phyloP scores from a whole-genome alignment of 768 basidiomycete species.

The Tulasnella sp. region DNA sequence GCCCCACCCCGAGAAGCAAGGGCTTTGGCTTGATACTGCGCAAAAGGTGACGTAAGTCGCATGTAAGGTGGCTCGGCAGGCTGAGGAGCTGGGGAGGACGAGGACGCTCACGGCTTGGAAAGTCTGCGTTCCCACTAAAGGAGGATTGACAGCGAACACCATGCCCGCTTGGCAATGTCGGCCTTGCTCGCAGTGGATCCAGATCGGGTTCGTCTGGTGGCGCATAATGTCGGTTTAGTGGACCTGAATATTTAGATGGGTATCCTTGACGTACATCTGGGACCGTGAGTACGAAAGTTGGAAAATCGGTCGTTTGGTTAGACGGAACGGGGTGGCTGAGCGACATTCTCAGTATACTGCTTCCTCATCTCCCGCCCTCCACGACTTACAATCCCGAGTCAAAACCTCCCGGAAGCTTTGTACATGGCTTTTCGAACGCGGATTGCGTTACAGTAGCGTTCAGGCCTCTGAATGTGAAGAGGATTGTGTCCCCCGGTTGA shows the following conservation, averaged over 20 bases:
- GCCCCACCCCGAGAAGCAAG: too few species aligned
- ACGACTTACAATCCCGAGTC: constrained; percentile 18
- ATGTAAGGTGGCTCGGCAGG: too few species aligned
- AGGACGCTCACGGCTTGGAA: too few species aligned
- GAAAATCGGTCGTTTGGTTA: too few species aligned
- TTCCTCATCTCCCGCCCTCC: too few species aligned
- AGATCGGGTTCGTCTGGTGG: constrained; percentile 39
- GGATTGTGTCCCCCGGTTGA: too few species aligned
- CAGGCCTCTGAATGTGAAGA: too few species aligned
- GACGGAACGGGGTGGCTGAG: not conserved
- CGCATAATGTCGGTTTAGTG: constrained; percentile 33
- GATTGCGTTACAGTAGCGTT: constrained; percentile 28
- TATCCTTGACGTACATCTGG: constrained; percentile 32
- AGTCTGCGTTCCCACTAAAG: constrained; percentile 23
- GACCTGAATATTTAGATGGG: constrained; percentile 23
- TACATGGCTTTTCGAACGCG: constrained; percentile 25
- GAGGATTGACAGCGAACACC: constrained; percentile 47
- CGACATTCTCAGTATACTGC: not conserved
- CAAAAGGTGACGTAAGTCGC: too few species aligned
- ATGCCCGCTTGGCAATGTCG: constrained; percentile 45
- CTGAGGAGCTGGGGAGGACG: too few species aligned
- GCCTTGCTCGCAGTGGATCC: constrained; percentile 41
- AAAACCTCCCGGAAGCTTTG: constrained; percentile 9
- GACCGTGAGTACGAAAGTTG: not conserved
- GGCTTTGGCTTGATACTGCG: too few species aligned